These are phyloP conservation scores for Scedosporium minutisporum DNA, from an alignment of 2,329 filamentous ascomycete genomes.

Conservation along the genomic window DNA sequence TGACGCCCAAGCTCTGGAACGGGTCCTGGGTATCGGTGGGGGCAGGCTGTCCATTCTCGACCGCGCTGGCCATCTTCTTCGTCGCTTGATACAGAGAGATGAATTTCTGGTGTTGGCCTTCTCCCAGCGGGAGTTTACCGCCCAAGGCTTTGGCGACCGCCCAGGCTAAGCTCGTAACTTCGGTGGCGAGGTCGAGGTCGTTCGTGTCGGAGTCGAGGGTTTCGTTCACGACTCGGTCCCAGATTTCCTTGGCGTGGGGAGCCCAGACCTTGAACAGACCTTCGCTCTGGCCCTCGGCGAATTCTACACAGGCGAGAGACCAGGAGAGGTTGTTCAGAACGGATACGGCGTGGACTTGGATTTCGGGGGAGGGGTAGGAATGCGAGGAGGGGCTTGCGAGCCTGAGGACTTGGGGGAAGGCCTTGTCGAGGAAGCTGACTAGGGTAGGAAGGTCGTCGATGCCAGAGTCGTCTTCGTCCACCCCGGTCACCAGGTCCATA, in stretches of 20 bases:
- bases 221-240: constrained; percentile 45
- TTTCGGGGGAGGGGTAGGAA: constrained; percentile 29
- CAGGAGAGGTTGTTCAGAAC: constrained; percentile 59
- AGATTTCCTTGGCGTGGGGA: constrained; percentile 44
- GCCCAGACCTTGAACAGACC: constrained; percentile 45
- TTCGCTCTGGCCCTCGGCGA: constrained; percentile 41
- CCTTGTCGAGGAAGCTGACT: constrained; percentile 32
- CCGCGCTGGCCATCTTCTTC: constrained; percentile 17
- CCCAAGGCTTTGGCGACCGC: constrained; percentile 49
- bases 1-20: constrained; percentile 54
- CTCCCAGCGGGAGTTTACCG: constrained; percentile 35
- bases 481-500: constrained; percentile 54
- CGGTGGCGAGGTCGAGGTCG: constrained; percentile 51
- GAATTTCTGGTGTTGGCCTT: constrained; percentile 51
- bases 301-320: constrained; percentile 54
- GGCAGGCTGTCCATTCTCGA: constrained; percentile 17
- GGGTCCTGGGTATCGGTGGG: constrained; percentile 33
- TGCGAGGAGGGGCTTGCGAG: constrained; percentile 30
- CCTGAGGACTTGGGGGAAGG: constrained; percentile 39
- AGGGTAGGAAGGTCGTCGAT: constrained; percentile 47
- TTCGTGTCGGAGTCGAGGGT: constrained; percentile 52
- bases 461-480: constrained; percentile 31
- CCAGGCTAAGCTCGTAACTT: constrained; percentile 57
- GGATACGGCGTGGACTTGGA: constrained; percentile 46
- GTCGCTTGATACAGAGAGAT: constrained; percentile 56